Conservation (phyloP, 2,329 filamentous ascomycete species). For the Aphanocladium album region DNA sequence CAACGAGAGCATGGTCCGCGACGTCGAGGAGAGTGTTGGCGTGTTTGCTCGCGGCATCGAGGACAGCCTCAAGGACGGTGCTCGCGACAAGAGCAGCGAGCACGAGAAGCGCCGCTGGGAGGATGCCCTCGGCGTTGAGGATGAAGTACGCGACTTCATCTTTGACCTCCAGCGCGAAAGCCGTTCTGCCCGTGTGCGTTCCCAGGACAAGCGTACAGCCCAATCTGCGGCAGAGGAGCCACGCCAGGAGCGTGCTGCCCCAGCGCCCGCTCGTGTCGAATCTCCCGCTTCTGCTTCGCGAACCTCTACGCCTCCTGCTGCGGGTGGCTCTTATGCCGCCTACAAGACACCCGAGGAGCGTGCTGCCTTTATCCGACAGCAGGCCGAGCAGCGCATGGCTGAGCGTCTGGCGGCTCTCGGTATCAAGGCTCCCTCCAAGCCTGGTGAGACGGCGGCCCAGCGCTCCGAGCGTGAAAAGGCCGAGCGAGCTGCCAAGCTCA, state of each 20-base stretch:
- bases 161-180: conserved; percentile 89
- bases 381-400: conserved; percentile 94
- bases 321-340: conserved; percentile 66
- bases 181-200: conserved; percentile 64
- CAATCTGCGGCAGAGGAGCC: conserved; percentile 41
- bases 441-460: conserved; percentile 76
- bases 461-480: conserved; percentile 81
- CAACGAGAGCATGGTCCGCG: conserved; percentile 92
- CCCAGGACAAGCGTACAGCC: conserved; percentile 50
- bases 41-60: conserved; percentile 84
- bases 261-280: conserved; percentile 35
- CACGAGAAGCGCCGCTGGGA: conserved; percentile 94
- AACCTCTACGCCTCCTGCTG: conserved; percentile 39
- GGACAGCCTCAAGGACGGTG: conserved; percentile 78
- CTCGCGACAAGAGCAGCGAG: conserved; percentile 69
- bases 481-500: conserved; percentile 81
- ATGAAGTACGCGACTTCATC: conserved; percentile 96
- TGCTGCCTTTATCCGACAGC: conserved; percentile 93
- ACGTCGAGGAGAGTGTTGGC: conserved; percentile 92
- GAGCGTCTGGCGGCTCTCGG: conserved; percentile 91
- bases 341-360: conserved; percentile 91
- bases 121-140: conserved; percentile 90
- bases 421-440: conserved; percentile 75
- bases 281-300: conserved; percentile 51
- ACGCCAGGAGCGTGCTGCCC: conserved; percentile 32